Base-by-base conservation (phyloP, 306 rosid species). In the Geum urbanum region DNA sequence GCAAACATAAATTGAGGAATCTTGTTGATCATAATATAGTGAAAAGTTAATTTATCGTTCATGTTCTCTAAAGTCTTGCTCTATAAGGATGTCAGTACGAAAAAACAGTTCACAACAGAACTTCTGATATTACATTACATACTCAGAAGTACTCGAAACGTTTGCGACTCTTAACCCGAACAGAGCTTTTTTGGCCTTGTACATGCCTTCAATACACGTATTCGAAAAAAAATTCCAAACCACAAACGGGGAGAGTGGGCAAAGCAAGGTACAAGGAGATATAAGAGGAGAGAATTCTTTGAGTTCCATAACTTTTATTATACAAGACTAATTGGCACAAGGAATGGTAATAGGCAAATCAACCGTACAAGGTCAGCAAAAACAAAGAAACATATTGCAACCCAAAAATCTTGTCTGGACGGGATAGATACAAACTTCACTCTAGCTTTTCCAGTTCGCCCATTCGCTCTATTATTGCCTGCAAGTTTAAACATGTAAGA, bases 391-490 rank as follows among this genome's bases (percentile, higher is more conserved):
- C 46, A 63, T 62, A 45, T 5, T 12, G 58, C 70, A 52, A 49
- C 56, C 44, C 73, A 19, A 46, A 35, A 58, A n/a, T 20, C 62
- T 58, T 24, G 53, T 58, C 72, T 16, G 37, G 52, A 37, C 9
- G 48, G 63, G 57, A 45, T 7, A 22, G 9, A n/a, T 54, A 59
- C 9, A 37, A n/a, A 22, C 61, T 64, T 85, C 82, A 85, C 76
- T 85, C 89, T 63, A 85, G 74, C 73, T 82, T 85, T 77, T 85
- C 89, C 71, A 85, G 86, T 66, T 85, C 86, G n/a, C 86, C 89
- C 89, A 85, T 85, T 80, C 89, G 82, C 67, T 85, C 89, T 63
- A 85, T 85, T 14, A 85, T 82, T 0, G 86, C 89, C 89, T 85
- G 86, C 78, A 61, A 63, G 18, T 20, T 20, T 69, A 78, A 48